These are phyloP conservation scores for Coemansia sp. DNA, from an alignment of 192 early-diverging fungal species.

Conservation along the genomic window DNA sequence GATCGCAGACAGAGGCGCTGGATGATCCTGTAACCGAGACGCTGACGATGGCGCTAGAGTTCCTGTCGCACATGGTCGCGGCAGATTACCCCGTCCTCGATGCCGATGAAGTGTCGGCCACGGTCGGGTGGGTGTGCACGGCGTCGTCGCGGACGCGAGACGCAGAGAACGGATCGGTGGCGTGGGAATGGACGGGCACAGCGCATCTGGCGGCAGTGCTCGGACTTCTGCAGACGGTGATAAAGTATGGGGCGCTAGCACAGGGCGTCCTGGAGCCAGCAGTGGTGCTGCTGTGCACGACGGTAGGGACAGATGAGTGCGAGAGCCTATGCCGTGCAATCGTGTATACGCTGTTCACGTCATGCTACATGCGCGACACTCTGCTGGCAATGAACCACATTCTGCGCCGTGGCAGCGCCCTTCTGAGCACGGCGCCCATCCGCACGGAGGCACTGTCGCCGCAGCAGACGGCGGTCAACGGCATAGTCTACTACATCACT, in stretches of 20 bases:
- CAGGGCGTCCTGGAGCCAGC: conserved; percentile 15
- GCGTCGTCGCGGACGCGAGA: conserved; percentile 16
- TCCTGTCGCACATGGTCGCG: conserved; percentile 21
- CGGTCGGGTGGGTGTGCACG: conserved; percentile 6
- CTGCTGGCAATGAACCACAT: conserved; percentile 44
- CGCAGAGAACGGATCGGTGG: conserved; percentile 13
- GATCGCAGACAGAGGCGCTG: no score
- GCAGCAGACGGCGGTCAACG: conserved; percentile 40
- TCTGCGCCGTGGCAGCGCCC: conserved; percentile 22
- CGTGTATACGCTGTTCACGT: conserved; percentile 36
- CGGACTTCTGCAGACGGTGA: conserved; percentile 30
- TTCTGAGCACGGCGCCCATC: conserved; percentile 17
- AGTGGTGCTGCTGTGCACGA: conserved; percentile 38
- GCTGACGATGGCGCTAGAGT: conserved; percentile 23
- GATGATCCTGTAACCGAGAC: no score
- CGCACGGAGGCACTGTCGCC: conserved; percentile 15
- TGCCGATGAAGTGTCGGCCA: conserved; percentile 4
- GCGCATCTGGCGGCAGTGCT: conserved; percentile 32
- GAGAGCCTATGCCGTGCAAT: conserved; percentile 35
- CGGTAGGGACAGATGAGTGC: conserved; percentile 20
- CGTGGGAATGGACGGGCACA: conserved; percentile 34
- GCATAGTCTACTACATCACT: conserved; percentile 47
- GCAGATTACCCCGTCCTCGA: conserved; percentile 39
- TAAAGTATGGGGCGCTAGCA: conserved; percentile 39
- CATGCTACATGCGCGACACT: conserved; percentile 47